Base-by-base conservation (phyloP, 441 rosid species). In the Syzygium syzygioides region DNA sequence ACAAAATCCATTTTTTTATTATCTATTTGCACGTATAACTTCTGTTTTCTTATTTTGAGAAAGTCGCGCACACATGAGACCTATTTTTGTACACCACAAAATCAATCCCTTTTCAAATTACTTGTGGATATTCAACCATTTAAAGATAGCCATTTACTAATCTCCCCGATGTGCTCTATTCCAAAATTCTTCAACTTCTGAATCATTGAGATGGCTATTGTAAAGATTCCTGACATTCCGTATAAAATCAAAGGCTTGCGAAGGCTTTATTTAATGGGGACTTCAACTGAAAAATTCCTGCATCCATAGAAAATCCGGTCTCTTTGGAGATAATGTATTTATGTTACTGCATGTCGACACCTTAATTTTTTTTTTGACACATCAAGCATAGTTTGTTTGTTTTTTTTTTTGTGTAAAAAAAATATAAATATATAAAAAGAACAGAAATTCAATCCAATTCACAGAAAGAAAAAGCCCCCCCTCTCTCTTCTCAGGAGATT, bases 1-100 rank as follows among this genome's bases (percentile, higher is more conserved):
- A 57, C n/a, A 57, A 25, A 0, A 9, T 57, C 62, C 62, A 57
- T 57, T 23, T 57, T 57, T 23, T 32, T 32, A 32, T 57, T 57
- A 25, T 57, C 41, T 37, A 2, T 55, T 8, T 55, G 19, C 3
- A 0, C 6, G 62, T 9, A 57, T 10, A 57, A 57, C 0, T 57
- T 57, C 2, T 57, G 0, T 57, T 57, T 57, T 57, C 62, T 57
- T 57, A 23, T 57, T 57, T 57, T 57, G 0, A 37, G 41, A 37
- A 25, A 57, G n/a, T 0, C 6, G 0, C 1, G 0, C 3, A 3
- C 23, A 55, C 0, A 57, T 57, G 28, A 57, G 6, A 57, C 23
- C 25, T 57, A 25, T 57, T 57, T 57, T 57, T 0, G 28, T 2
- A 57, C 14, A 25, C 62, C 0, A 57, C n/a, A 57, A 57, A 57